Evolutionary conservation across 352 stramenopile species (phyloP).

Genomic region (Phytophthora aleatoria): DNA sequence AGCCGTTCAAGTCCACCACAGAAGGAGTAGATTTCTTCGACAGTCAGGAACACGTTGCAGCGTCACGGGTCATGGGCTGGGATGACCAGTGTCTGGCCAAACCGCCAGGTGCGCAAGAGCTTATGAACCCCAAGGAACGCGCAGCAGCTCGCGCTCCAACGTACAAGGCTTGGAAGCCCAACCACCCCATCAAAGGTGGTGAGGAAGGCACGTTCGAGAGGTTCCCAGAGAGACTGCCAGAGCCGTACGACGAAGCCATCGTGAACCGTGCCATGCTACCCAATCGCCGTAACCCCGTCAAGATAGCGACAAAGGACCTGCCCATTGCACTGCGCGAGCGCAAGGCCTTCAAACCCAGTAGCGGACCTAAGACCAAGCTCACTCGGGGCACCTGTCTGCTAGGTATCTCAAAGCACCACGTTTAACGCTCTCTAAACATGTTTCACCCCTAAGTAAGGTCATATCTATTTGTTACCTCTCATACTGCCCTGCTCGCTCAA

Average conservation of each 20-base stretch:
- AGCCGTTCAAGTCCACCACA: slow-evolving; percentile 76
- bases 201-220: slow-evolving; percentile 72
- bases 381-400: slow-evolving; percentile 72
- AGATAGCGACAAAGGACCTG: slow-evolving; percentile 64
- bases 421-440: slow-evolving; percentile 42
- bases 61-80: slow-evolving; percentile 63
- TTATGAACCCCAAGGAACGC: slow-evolving; percentile 80
- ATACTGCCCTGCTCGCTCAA: slow-evolving; percentile 10
- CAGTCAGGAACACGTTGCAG: slow-evolving; percentile 71
- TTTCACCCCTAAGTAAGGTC: slow-evolving; percentile 15
- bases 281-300: slow-evolving; percentile 69
- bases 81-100: slow-evolving; percentile 72
- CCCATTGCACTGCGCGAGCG: slow-evolving; percentile 64
- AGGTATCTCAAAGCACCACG: slow-evolving; percentile 78
- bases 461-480: slow-evolving; percentile 33
- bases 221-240: slow-evolving; percentile 64
- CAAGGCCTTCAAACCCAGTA: slow-evolving; percentile 71
- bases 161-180: slow-evolving; percentile 74
- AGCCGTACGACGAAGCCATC: slow-evolving; percentile 76
- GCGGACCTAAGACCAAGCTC: slow-evolving; percentile 74
- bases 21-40: slow-evolving; percentile 76
- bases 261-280: slow-evolving; percentile 80
- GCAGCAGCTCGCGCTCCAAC: slow-evolving; percentile 52
- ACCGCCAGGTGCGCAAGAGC: slow-evolving; percentile 52
- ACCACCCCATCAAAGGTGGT: slow-evolving; percentile 65